Evolutionary conservation across 495 filamentous ascomycete genomes (phyloP), one percentile per base, ranked within the genome.

Genomic region (Pseudevernia furfuracea): DNA sequence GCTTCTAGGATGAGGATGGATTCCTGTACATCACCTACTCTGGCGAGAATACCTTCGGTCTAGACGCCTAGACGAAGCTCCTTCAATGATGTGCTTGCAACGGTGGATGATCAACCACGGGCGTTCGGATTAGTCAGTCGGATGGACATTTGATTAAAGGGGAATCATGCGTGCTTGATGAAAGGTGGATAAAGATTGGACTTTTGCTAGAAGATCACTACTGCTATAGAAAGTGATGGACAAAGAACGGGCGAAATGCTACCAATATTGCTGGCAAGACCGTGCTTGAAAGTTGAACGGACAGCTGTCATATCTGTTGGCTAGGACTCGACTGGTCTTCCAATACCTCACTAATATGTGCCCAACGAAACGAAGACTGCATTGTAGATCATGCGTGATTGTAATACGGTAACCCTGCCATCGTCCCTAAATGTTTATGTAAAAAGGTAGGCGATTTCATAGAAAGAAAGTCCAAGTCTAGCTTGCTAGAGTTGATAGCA

Each of bases 41-140:
- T 44, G 94, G 94, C 79, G 94, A 99, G 85, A 99, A 99, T 84
- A 99, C 94, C 34, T 99, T 99, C 73, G 94, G 94, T 62, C n/a
- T 58, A 12, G 59, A 46, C 41, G 62, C 66, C 43, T 68, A 62
- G 48, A 55, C 30, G 38, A 48, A 34, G 41, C 43, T 25, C 28
- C 32, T 23, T 48, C 30, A 38, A 21, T 30, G 28, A 30, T 63
- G 43, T 17, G 34, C 41, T 43, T 59, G 23, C 41, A 58, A 64
- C 34, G 56, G 46, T n/a, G 62, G 56, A 64, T 59, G 34, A 64
- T 41, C 43, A 64, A 25, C 55, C 55, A 58, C 28, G 32, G 62
- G 62, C 62, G 62, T 64, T 64, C 3, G 14, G 62, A 37, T 39
- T 38, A 32, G 41, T 55, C 52, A 52, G 25, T 32, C 46, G 43